Evolutionary conservation across 176 grass and related monocot species (phyloP), one percentile per base, ranked within the genome.

Genomic region (Chrysopogon serrulatus): DNA sequence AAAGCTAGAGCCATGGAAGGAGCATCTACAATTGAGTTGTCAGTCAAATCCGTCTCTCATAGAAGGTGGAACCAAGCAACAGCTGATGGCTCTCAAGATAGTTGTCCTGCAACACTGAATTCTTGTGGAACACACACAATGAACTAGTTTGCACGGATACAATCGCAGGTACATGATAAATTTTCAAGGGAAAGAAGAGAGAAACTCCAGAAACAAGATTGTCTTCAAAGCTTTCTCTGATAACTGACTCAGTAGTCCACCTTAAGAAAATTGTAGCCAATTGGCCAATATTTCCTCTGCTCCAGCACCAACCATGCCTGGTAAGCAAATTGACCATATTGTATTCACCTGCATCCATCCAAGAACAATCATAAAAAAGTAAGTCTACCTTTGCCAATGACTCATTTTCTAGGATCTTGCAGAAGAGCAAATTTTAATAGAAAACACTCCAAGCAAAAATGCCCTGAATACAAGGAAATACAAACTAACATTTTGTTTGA

Each of bases 251-350:
- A n/a, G 47, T 2, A 68, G 43, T 68, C 11, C 77, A 79, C 62
- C 70, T 35, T 4, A 84, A 76, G 76, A 47, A 85, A 80, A 81
- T 59, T 76, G 37, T 7, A 76, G 16, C 14, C 33, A 39, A 61
- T 16, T 69, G 69, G 48, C 69, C 36, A 89, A 49, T 32, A 60
- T 68, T 15, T 76, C 82, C 40, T 80, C 62, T 11, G n/a, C n/a
- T n/a, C n/a, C n/a, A n/a, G 77, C 17, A 13, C 48, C 49, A 73
- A 62, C 48, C 40, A 85, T 27, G 77, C 85, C n/a, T 19, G 45
- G 49, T 6, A 89, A 67, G 87, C 87, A 89, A 49, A 80, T 23
- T 41, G 70, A 76, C 82, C 82, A 76, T 68, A 85, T 75, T 85
- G 16, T 89, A 60, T 85, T 69, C 54, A 84, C 87, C 87, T 89